Conservation (phyloP, 129 eudicot genomes). For the Sambucus nigra region DNA sequence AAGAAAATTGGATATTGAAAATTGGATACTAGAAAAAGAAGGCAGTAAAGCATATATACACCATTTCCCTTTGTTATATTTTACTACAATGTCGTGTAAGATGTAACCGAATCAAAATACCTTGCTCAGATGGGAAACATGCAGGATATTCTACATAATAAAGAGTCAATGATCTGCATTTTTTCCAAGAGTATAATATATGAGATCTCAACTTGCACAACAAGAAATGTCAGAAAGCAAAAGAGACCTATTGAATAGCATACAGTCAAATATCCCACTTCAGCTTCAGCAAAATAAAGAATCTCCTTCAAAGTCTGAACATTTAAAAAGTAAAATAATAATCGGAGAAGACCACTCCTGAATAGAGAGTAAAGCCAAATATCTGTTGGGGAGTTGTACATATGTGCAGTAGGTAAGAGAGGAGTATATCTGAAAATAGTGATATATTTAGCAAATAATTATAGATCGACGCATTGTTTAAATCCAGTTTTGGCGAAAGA, state of each 20-base stretch:
- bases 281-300: slow-evolving; percentile 54
- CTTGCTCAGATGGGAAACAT: slow-evolving; percentile 76
- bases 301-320: slow-evolving; percentile 51
- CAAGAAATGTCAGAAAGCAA: background rate
- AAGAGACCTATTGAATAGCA: slow-evolving; percentile 45
- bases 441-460: too few species aligned
- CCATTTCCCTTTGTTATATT: too few species aligned
- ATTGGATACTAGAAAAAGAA: too few species aligned
- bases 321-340: background rate
- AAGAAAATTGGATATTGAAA: too few species aligned
- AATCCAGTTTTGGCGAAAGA: too few species aligned
- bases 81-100: background rate
- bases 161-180: slow-evolving; percentile 62
- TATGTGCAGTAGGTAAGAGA: background rate
- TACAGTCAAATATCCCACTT: slow-evolving; percentile 59
- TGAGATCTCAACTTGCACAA: background rate
- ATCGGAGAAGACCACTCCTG: background rate
- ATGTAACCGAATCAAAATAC: slow-evolving; percentile 19
- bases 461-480: too few species aligned
- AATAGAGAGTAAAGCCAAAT: background rate
- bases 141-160: slow-evolving; percentile 87
- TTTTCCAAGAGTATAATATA: slow-evolving; percentile 7
- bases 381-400: too few species aligned
- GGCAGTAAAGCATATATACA: too few species aligned
- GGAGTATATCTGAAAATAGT: background rate